phyloP scores from a whole-genome alignment of 345 rosid species.

The Stellera chamaejasme region DNA sequence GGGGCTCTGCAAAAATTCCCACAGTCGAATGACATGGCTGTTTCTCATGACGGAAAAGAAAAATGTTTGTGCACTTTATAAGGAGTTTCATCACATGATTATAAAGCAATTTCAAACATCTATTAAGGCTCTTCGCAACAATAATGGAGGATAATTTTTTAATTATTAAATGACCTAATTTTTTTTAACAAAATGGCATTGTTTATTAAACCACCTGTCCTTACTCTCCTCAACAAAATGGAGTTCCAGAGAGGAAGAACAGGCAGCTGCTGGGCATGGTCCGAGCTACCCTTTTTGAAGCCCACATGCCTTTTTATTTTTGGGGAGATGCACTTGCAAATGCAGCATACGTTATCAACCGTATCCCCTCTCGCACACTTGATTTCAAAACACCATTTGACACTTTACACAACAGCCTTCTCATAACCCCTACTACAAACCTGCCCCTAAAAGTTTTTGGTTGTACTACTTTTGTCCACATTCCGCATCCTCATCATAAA shows the following conservation, averaged over 20 bases:
- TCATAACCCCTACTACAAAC: background rate
- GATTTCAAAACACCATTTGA: constrained; percentile 1
- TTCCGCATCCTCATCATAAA: background rate
- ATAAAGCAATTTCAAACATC: background rate
- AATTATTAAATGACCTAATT: background rate
- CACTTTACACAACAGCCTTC: background rate
- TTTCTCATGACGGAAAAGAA: background rate
- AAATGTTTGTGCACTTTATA: background rate
- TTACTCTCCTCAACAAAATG: constrained; percentile 2
- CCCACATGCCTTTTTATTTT: constrained; percentile 1
- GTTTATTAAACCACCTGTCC: background rate
- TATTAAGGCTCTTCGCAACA: background rate
- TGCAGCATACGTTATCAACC: background rate
- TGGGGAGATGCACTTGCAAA: background rate
- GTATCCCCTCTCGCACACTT: background rate
- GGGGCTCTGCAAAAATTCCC: background rate
- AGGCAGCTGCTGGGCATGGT: background rate
- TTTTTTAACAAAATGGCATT: too few species aligned
- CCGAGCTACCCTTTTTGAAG: constrained; percentile 1
- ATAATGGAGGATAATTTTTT: background rate
- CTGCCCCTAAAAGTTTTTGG: background rate
- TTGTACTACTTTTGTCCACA: background rate
- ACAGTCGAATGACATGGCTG: constrained; percentile 3
- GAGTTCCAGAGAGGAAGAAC: background rate
- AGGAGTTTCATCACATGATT: background rate